Evolutionary conservation across 768 basidiomycete genomes (phyloP), one percentile per base, ranked within the genome.

Genomic region (Pleurotus ostreatus): DNA sequence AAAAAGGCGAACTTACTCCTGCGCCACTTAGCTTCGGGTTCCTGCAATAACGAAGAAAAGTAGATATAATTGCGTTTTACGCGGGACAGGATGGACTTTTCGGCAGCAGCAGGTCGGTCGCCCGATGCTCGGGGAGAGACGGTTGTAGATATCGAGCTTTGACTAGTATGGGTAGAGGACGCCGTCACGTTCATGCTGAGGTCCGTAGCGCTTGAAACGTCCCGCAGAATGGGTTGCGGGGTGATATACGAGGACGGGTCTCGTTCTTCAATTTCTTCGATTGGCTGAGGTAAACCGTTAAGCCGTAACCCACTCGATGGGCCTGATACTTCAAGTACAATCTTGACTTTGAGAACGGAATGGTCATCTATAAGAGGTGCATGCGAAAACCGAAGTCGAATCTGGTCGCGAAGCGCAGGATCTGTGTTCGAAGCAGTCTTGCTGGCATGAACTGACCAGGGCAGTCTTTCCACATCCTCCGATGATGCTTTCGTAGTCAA

Each of bases 21-120:
- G 65, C 86, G 86, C 96, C 96, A 99, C 70, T 99, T 99, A 2
- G 94, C 93, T 69, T 98, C 94, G 0, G 97, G 97, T 64, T 98
- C 96, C 70, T 98, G 97, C 48, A 99, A 71, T 47, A 99, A 75
- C 0, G 95, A 97, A 1, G 95, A 95, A 69, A 99, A 98, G 70
- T 98, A 98, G 53, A 98, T 98, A 64, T 99, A 99, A 68, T 92
- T 96, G 58, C 97, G 79, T 65, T 86, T 83, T 18, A 98, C 91
- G 60, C 94, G 78, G 4, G 91, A 85, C 13, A 90, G 65, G n/a
- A 98, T 89, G 3, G 87, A 84, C 67, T 94, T 92, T 60, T 92
- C 87, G 5, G 83, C 88, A 1, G 81, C 81, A 5, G 81, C 71
- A 68, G 83, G 68, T 71, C 87, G 60, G 68, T 83, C 66, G 26